Conservation (phyloP, 2,329 filamentous ascomycete species). For the Paraconiothyrium brasiliense region DNA sequence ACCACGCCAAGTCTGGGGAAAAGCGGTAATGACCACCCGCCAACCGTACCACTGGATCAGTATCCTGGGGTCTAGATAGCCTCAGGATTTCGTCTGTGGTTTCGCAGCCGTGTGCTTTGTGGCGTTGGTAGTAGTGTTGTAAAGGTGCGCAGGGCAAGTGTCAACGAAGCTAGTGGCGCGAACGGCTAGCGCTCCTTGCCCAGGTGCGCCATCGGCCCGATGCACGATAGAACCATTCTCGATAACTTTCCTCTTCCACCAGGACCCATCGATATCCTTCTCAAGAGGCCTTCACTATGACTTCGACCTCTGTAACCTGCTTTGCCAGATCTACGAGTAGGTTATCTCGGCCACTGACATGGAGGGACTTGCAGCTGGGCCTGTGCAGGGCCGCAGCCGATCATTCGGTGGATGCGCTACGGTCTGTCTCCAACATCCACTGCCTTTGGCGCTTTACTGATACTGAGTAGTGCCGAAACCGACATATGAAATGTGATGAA, state of each 20-base stretch:
- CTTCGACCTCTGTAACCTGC: constrained; percentile 5
- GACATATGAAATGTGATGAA: constrained; percentile 59
- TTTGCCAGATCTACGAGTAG: not conserved
- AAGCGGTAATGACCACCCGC: too few relatives aligned
- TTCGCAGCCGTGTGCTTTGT: not conserved
- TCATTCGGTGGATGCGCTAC: constrained; percentile 27
- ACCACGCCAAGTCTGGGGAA: too few relatives aligned
- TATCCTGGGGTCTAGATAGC: too few relatives aligned
- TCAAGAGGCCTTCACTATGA: not conserved
- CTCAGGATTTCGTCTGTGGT: too few relatives aligned
- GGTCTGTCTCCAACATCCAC: constrained; percentile 7
- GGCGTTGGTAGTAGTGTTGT: too few relatives aligned
- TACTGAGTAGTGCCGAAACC: constrained; percentile 45
- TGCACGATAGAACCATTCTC: not conserved
- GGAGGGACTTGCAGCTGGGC: not conserved
- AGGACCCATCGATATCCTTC: not conserved
- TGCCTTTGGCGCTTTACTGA: constrained; percentile 6
- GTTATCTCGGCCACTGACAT: constrained; percentile 2
- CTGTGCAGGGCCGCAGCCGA: constrained; percentile 15
- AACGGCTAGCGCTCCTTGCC: not conserved
- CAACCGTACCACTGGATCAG: too few relatives aligned
- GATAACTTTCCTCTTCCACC: constrained; percentile 5
- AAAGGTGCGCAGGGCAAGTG: not conserved
- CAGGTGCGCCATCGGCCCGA: not conserved
- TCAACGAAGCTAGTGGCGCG: not conserved